Evolutionary conservation across 768 basidiomycete genomes (phyloP).

Genomic region (Pleurotus citrinopileatus): DNA sequence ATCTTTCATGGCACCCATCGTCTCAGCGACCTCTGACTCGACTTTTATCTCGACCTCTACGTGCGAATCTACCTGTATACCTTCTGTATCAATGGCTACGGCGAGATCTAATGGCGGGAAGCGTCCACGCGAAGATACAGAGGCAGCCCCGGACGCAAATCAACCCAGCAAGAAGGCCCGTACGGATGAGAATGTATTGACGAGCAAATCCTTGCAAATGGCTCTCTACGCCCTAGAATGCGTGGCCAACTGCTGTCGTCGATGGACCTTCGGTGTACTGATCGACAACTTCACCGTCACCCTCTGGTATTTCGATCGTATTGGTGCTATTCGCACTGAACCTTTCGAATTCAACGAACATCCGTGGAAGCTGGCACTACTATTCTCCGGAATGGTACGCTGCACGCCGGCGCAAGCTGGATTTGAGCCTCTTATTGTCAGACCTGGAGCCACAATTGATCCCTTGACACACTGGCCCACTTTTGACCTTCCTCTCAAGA

Average conservation of each 20-base stretch:
- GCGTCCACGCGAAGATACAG: too few relatives aligned
- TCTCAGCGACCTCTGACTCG: too few relatives aligned
- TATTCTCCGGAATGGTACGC: neutral
- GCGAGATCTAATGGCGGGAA: too few relatives aligned
- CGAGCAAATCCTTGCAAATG: neutral
- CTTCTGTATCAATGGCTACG: too few relatives aligned
- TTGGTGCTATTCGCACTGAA: neutral
- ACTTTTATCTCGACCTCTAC: too few relatives aligned
- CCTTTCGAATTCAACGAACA: neutral
- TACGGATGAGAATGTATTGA: too few relatives aligned
- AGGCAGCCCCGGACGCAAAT: too few relatives aligned
- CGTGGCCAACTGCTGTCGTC: neutral
- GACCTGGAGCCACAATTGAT: neutral
- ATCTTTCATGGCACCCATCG: too few relatives aligned
- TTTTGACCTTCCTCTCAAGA: neutral
- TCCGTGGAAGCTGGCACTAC: neutral
- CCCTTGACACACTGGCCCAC: neutral
- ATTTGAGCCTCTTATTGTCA: neutral
- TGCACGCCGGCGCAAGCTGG: constrained; percentile 5
- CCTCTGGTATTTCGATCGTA: constrained; percentile 2
- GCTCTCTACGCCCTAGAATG: neutral
- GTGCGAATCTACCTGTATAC: too few relatives aligned
- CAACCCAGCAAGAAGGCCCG: too few relatives aligned
- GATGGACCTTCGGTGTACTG: neutral
- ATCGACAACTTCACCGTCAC: neutral